Conservation (phyloP, 2,329 filamentous ascomycete genomes). For the Aureobasidium mangrovei region DNA sequence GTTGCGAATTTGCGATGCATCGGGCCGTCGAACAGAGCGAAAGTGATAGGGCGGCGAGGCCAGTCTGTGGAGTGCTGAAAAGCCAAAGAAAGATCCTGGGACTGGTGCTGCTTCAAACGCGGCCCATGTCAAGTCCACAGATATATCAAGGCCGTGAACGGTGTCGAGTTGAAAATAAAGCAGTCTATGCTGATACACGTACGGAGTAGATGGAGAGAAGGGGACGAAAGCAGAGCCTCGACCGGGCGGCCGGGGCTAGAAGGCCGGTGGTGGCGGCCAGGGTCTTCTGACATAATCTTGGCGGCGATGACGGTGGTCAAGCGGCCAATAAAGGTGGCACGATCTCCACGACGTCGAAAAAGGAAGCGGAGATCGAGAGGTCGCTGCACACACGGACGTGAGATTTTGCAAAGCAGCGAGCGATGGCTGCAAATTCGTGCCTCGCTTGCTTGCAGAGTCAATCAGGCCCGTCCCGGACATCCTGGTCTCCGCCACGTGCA, state of each 20-base stretch:
- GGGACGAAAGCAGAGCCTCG: neutral
- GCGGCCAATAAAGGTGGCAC: neutral
- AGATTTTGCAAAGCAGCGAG: neutral
- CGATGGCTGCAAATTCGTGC: constrained; percentile 5
- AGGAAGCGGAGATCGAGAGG: neutral
- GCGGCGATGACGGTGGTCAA: neutral
- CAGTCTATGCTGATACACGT: neutral
- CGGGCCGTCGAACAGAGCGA: neutral
- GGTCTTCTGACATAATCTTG: constrained; percentile 2
- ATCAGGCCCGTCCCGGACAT: constrained; percentile 1
- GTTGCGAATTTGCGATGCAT: neutral
- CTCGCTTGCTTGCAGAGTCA: constrained; percentile 8
- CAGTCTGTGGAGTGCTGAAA: neutral
- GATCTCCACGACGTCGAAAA: neutral
- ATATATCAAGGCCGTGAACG: no score
- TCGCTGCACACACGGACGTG: neutral
- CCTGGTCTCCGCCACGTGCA: constrained; percentile 1
- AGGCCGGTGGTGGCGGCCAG: neutral
- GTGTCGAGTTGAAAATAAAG: neutral
- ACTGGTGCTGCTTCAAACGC: no score
- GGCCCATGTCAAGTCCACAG: no score
- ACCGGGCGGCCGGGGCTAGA: neutral
- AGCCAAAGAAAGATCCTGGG: neutral
- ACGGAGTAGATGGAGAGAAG: neutral
- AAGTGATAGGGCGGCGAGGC: neutral